A percentile compares a stretch with the other conserved stretches of the same genome.
phyloP scores from a whole-genome alignment of 805 yeast genomes.

The Pichia cephalocereana region DNA sequence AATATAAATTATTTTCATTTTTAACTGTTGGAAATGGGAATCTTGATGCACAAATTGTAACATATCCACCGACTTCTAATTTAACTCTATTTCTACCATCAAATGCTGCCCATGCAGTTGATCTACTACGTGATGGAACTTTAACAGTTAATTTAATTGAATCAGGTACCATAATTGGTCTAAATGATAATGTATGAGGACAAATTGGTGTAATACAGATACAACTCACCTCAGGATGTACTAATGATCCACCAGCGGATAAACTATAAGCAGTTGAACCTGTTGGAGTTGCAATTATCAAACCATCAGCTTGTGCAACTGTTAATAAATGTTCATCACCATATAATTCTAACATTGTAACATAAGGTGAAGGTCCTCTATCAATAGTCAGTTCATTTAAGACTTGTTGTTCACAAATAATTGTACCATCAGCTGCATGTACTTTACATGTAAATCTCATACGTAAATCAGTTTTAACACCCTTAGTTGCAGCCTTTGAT shows the following conservation, averaged over 20 bases:
- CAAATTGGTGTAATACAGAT: slow-evolving; percentile 92
- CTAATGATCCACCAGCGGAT: slow-evolving; percentile 91
- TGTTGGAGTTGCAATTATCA: slow-evolving; percentile 88
- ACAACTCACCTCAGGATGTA: slow-evolving; percentile 90
- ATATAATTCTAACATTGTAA: slow-evolving; percentile 79
- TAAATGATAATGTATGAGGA: slow-evolving; percentile 87
- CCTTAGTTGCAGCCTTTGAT: slow-evolving; percentile 50
- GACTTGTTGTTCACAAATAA: slow-evolving; percentile 62
- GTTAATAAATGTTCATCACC: slow-evolving; percentile 83
- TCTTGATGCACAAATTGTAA: slow-evolving; percentile 75
- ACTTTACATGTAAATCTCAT: slow-evolving; percentile 86
- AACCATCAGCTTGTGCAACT: slow-evolving; percentile 89
- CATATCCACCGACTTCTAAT: slow-evolving; percentile 72
- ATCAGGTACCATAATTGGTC: slow-evolving; percentile 89
- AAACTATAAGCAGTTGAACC: slow-evolving; percentile 95
- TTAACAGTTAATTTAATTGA: slow-evolving; percentile 78
- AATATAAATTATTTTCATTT: slow-evolving; percentile 62
- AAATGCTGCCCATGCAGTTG: slow-evolving; percentile 95
- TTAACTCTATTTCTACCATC: slow-evolving; percentile 90
- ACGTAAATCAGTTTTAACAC: slow-evolving; percentile 69
- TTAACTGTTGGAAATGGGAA: slow-evolving; percentile 92
- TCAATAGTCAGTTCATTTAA: slow-evolving; percentile 86
- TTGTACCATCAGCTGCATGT: slow-evolving; percentile 42
- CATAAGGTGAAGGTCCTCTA: slow-evolving; percentile 89
- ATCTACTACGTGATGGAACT: slow-evolving; percentile 68